These are phyloP conservation scores for Cruciata laevipes DNA, from an alignment of 257 asterid genomes.

Conservation along the genomic window DNA sequence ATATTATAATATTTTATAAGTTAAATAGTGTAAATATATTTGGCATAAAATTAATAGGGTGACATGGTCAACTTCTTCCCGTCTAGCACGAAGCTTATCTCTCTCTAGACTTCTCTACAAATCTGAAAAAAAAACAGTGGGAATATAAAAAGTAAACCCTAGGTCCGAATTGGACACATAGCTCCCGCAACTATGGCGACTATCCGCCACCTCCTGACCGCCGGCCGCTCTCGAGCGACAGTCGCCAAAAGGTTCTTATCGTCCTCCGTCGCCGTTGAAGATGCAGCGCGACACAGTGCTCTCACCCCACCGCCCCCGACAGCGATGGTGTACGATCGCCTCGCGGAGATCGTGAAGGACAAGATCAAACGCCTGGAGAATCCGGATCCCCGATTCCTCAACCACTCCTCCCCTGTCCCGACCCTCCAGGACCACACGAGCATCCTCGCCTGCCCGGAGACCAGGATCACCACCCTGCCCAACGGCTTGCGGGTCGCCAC, in stretches of 20 bases:
- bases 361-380: slow-evolving; percentile 54
- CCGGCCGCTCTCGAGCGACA: slow-evolving; percentile 37
- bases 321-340: slow-evolving; percentile 76
- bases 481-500: slow-evolving; percentile 87
- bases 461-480: slow-evolving; percentile 78
- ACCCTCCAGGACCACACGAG: slow-evolving; percentile 45
- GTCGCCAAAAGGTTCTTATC: slow-evolving; percentile 32
- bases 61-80: not conserved
- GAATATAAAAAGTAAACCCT: slow-evolving; percentile 26
- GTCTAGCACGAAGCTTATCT: not conserved
- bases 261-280: slow-evolving; percentile 38
- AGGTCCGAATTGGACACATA: not conserved
- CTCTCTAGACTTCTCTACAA: not conserved
- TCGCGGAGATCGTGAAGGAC: slow-evolving; percentile 62
- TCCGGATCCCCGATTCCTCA: slow-evolving; percentile 66
- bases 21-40: too few relatives aligned
- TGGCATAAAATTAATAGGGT: too few relatives aligned
- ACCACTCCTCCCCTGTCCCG: slow-evolving; percentile 65
- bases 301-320: slow-evolving; percentile 66
- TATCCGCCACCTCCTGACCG: slow-evolving; percentile 65
- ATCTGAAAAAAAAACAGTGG: not conserved
- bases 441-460: slow-evolving; percentile 61
- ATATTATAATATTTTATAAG: too few relatives aligned
- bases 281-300: slow-evolving; percentile 12
- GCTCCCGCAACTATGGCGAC: slow-evolving; percentile 47